Base-by-base conservation (phyloP, 2,329 filamentous ascomycete genomes). In the Fusarium oxysporum region DNA sequence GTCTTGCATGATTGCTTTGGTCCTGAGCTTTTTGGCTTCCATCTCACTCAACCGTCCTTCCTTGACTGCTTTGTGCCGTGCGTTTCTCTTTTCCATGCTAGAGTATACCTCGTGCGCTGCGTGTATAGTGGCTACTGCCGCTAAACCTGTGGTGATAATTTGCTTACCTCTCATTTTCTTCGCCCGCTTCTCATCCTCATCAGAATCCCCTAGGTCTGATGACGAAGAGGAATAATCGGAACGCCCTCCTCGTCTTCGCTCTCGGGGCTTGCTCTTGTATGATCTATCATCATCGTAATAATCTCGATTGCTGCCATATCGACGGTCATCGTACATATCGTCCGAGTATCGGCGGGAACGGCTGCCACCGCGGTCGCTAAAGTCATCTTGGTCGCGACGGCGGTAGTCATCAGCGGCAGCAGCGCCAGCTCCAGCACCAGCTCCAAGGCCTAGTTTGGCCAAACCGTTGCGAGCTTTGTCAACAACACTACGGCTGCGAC, bases 401-500 rank as follows among this genome's bases (percentile, higher is more conserved):
- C 78, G 79, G 43, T 82, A 78, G 40, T 85, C 82, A 40, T 85
- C 82, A 6, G 79, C 73, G 65, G 78, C 74, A 66, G 76, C 73
- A 17, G 65, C 65, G 1, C 48, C 58, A 62, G 59, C 82, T 3
- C 82, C 85, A 10, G 85, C 81, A 3, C 82, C 84, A 8, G 85
- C 87, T 57, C 89, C 89, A 38, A 92, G 81, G 53, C 90, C 90
- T 19, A 92, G 82, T 78, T 88, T 90, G 73, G 90, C 89, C 41
- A 92, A 83, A 60, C 89, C 85, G 68, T 89, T 89, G 62, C 90
- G 88, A 25, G 89, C 88, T 59, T 84, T 84, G 78, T 91, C 89
- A 13, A 91, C 89, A n/a, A 92, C 86, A 78, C 90, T 92, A 69
- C 89, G 89, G 83, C 90, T 92, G 71, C 90, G 87, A 81, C 88